Percentiles rank a stretch among this genome's conserved stretches.
Evolutionary conservation across 176 grass and related monocot genomes (phyloP).

Genomic region (Stipa capillata): DNA sequence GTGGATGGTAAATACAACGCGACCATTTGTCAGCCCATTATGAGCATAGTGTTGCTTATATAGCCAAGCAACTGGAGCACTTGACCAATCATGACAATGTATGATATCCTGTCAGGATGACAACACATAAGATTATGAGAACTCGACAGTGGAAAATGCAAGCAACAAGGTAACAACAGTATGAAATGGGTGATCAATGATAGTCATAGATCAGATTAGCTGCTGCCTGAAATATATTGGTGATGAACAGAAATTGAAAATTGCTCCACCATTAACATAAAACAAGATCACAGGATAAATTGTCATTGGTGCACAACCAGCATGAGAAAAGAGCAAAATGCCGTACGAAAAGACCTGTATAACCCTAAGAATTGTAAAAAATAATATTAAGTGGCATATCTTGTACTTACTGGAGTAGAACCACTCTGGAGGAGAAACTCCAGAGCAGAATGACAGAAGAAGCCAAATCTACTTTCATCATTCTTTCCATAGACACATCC

Average conservation of each 20-base stretch:
- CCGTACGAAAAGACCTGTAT: neutral
- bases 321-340: neutral
- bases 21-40: constrained; percentile 56
- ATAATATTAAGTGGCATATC: neutral
- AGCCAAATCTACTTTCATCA: constrained; percentile 75
- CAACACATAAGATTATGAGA: neutral
- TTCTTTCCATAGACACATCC: constrained; percentile 91
- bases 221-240: neutral
- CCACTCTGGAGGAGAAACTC: constrained; percentile 78
- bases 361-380: neutral
- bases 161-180: neutral
- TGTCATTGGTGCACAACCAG: neutral
- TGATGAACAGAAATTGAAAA: neutral
- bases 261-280: neutral
- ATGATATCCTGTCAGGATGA: constrained; percentile 73
- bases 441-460: constrained; percentile 94
- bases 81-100: constrained; percentile 98
- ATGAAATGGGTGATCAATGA: neutral
- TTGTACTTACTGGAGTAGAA: constrained; percentile 62
- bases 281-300: neutral
- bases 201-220: neutral
- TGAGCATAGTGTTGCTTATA: constrained; percentile 79
- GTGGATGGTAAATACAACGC: constrained; percentile 93
- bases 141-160: neutral
- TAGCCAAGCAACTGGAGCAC: constrained; percentile 90